phyloP scores from a whole-genome alignment of 2,329 filamentous ascomycete species.

The Scedosporium apiospermum region DNA sequence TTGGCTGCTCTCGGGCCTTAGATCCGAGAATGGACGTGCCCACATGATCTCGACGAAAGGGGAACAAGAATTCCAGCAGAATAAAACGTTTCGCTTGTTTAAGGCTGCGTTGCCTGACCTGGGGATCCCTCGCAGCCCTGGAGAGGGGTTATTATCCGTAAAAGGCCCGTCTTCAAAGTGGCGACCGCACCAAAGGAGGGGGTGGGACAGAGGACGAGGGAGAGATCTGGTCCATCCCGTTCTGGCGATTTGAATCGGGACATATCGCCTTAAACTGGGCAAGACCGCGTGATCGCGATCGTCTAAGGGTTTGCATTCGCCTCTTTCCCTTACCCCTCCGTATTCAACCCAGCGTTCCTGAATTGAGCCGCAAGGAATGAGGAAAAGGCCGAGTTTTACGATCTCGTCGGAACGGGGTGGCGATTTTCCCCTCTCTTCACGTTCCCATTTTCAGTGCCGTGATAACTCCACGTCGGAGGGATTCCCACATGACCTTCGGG shows the following conservation, averaged over 20 bases:
- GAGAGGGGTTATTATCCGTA: neutral
- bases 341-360: neutral
- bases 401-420: neutral
- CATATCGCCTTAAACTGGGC: no score
- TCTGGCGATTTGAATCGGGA: no score
- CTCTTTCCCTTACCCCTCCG: neutral
- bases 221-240: neutral
- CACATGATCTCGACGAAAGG: neutral
- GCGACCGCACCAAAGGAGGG: neutral
- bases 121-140: neutral
- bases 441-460: neutral
- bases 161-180: slow-evolving; percentile 1
- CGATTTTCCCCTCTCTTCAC: neutral
- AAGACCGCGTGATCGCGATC: neutral
- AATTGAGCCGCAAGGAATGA: neutral
- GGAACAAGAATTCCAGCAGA: neutral
- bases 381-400: neutral
- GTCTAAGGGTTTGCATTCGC: neutral
- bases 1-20: neutral
- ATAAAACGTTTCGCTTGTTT: neutral
- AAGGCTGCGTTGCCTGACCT: neutral
- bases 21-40: neutral
- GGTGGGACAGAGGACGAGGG: neutral
- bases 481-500: neutral
- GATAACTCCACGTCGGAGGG: neutral